Percentiles rank a stretch among this genome's conserved stretches.
phyloP scores from a whole-genome alignment of 768 basidiomycete species.

The Mrakia frigida region DNA sequence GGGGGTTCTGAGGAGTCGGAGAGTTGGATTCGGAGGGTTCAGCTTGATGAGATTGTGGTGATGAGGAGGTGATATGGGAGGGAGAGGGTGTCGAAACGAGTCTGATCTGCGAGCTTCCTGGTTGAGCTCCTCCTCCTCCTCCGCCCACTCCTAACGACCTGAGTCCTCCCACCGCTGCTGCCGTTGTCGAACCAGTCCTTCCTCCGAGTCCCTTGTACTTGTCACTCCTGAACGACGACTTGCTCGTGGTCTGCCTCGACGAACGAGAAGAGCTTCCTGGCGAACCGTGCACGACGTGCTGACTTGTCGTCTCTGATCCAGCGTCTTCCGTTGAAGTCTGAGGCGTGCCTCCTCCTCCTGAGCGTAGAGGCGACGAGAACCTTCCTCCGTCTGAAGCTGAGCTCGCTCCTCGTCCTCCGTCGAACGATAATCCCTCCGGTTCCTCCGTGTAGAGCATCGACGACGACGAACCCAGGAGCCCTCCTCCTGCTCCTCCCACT shows the following conservation, averaged over 20 bases:
- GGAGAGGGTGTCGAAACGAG: constrained; percentile 35
- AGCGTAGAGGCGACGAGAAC: neutral
- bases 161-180: constrained; percentile 10
- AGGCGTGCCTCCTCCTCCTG: constrained; percentile 2
- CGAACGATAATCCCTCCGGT: neutral
- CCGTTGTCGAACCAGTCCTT: neutral
- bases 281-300: constrained; percentile 15
- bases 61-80: constrained; percentile 23
- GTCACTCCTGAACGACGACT: constrained; percentile 28
- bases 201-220: constrained; percentile 37
- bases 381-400: neutral
- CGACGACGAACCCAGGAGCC: neutral
- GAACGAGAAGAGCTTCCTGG: constrained; percentile 13
- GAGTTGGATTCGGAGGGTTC: neutral
- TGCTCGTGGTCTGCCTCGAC: neutral
- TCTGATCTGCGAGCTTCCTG: constrained; percentile 29
- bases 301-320: neutral
- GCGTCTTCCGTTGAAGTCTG: neutral
- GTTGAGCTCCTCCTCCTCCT: constrained; percentile 36
- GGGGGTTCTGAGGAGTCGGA: neutral
- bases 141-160: constrained; percentile 9
- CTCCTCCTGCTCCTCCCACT: too few relatives aligned
- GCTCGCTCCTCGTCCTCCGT: neutral
- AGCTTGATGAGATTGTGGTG: constrained; percentile 27
- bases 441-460: constrained; percentile 11